Conservation (phyloP, 2,329 filamentous ascomycete species). For the Aspergillus phoenicis region DNA sequence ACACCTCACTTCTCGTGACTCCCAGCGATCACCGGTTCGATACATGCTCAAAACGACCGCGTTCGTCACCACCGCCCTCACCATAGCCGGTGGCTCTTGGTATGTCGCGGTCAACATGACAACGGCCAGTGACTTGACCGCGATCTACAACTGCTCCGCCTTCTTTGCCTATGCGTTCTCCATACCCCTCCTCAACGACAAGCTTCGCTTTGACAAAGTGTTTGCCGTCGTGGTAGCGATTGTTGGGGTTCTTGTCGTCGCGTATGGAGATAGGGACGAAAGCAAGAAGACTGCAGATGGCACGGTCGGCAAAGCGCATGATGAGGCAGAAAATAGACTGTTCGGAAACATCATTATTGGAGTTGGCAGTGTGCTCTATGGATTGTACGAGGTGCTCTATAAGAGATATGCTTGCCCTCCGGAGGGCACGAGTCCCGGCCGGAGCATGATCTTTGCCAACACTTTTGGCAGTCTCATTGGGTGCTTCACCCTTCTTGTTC, state of each 20-base stretch:
- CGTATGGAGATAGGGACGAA: slow-evolving; percentile 77
- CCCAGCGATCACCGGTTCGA: slow-evolving; percentile 55
- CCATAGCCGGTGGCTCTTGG: slow-evolving; percentile 89
- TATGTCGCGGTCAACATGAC: slow-evolving; percentile 94
- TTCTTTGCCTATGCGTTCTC: slow-evolving; percentile 99
- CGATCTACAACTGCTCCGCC: slow-evolving; percentile 98
- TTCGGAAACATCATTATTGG: slow-evolving; percentile 92
- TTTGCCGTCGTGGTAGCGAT: slow-evolving; percentile 86
- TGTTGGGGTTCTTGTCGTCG: slow-evolving; percentile 86
- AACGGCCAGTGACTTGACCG: slow-evolving; percentile 88
- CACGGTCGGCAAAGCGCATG: slow-evolving; percentile 43
- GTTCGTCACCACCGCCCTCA: slow-evolving; percentile 81
- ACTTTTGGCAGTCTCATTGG: slow-evolving; percentile 88
- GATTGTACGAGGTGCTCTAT: slow-evolving; percentile 95
- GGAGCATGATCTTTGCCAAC: slow-evolving; percentile 96
- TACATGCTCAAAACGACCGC: slow-evolving; percentile 82
- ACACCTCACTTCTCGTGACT: slow-evolving; percentile 55
- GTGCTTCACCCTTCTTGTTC: slow-evolving; percentile 76
- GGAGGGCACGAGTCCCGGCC: slow-evolving; percentile 77
- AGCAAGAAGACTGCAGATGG: slow-evolving; percentile 45
- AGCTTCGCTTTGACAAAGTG: slow-evolving; percentile 79
- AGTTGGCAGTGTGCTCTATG: slow-evolving; percentile 86
- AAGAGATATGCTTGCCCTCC: slow-evolving; percentile 92
- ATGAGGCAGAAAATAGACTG: slow-evolving; percentile 68
- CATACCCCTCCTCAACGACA: slow-evolving; percentile 84